Base-by-base conservation (phyloP, 2,329 filamentous ascomycete species). In the Ceratocystis papillata region DNA sequence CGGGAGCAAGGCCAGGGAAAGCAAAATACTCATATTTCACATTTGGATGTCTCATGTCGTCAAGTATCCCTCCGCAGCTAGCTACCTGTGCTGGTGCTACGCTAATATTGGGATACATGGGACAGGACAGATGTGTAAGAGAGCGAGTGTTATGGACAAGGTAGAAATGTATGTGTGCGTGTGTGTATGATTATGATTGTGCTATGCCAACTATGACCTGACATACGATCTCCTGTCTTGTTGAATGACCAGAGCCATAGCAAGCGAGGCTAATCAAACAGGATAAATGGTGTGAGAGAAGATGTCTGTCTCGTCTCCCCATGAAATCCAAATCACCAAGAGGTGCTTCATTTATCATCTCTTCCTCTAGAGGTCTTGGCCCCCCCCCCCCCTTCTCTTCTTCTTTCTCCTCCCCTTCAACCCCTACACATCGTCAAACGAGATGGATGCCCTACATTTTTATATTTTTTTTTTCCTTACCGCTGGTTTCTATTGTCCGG, bases 231-330 rank as follows among this genome's bases (percentile, higher is more conserved):
- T 57, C 10, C 5, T 17, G 45, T 55, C 45, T 50, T 50, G 48
- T 4, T 50, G 48, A 25, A 20, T 22, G n/a, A 5, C 15, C 45
- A 7, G 17, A 30, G 20, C 50, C 50, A 55, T 10, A 10, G 53
- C 25, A 57, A 57, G 25, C 22, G 53, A 57, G 53, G 53, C 22
- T 30, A 57, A 57, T 57, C 53, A 57, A 57, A 57, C 53, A 57
- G 30, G 30, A n/a, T 15, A 17, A 25, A 20, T 28, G 22, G 22
- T 33, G 55, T 4, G 37, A 15, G 37, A 41, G 37, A 5, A 41
- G 37, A 41, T 12, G 12, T 41, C 5, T 48, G 46, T 48, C 17
- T 48, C 46, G 46, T 20, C 5, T 48, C n/a, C 46, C 17, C 46
- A 8, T 22, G 20, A 41, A 41, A 12, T 41, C 37, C 37, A 15